Evolutionary conservation across 116 monocot genomes (phyloP), one percentile per base, ranked within the genome.

Genomic region (Cymodocea nodosa): DNA sequence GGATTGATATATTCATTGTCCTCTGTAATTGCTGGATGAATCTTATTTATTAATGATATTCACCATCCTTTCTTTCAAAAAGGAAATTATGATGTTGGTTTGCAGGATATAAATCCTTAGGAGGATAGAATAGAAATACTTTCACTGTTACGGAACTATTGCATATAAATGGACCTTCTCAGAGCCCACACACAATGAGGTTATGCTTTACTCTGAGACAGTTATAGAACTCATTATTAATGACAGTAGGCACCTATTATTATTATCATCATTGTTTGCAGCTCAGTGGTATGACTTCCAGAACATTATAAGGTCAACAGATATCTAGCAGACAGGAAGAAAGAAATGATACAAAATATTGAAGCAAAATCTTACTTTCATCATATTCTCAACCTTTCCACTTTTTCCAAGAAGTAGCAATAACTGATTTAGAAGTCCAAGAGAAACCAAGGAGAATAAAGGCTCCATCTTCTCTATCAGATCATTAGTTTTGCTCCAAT

Each of bases 371-470:
- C 52, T 65, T 81, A 93, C 97, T 87, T 98, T 98, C 85, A 89
- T 86, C 98, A 98, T 92, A 70, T 56, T 76, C 59, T 92, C 92
- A 58, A 84, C 72, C 68, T 82, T 98, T 63, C 98, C 98, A 78
- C 73, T 78, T 78, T 86, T 92, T 40, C 98, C 98, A 79, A 98
- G 77, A 66, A 86, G 84, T 71, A 71, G 80, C 52, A 98, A 54
- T 53, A 91, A 51, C 54, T 92, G 88, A 78, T 92, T 98, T 50
- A 86, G 66, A 48, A 76, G 64, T 51, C 92, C 98, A 73, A 92
- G 58, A 62, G 98, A 98, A 64, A 77, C 19, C 30, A 74, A 68
- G 15, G 84, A 73, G 62, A 83, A 72, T 59, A 80, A 78, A 30
- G 76, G 73, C 51, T 92, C 98, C 82, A 92, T 75, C 22, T 79